Evolutionary conservation across 2,329 filamentous ascomycete species (phyloP), one percentile per base, ranked within the genome.

Genomic region (Stylonectria norvegica): DNA sequence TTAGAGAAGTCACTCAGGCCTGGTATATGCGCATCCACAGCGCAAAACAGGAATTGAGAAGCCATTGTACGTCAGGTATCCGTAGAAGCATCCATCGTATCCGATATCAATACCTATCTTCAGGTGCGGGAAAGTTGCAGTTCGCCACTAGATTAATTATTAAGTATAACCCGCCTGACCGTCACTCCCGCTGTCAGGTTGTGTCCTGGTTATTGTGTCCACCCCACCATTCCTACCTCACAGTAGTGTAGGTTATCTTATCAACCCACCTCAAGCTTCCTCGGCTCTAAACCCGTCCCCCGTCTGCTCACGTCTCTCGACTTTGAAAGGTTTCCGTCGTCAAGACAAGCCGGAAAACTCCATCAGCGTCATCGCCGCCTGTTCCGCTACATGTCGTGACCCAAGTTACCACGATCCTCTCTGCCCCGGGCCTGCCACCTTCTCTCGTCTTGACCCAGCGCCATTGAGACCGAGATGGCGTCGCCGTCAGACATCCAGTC

Each of bases 211-310:
- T 32, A 43, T 39, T 38, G n/a, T 14, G 31, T 20, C 23, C 20
- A 36, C 42, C 38, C 34, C 38, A 23, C 28, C 28, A 32, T 34
- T 23, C 27, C 33, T 23, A 22, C 22, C n/a, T n/a, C n/a, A n/a
- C n/a, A n/a, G n/a, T n/a, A n/a, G n/a, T n/a, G n/a, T n/a, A n/a
- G n/a, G n/a, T n/a, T 33, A 37, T 38, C 32, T 41, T 38, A 31
- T 35, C 34, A 15, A 14, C 17, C 19, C 19, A 41, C 20, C 19
- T 20, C 27, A 18, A 37, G 39, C 28, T 38, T 6, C 53, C 54
- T 47, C 16, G 36, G 40, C 34, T 34, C 34, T 19, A 27, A 20
- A n/a, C 18, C 23, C 23, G 19, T 18, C 17, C 16, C 30, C 10
- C 23, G 16, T 34, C 22, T 40, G 29, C 30, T 32, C 23, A 34